Evolutionary conservation across 768 basidiomycete species (phyloP), one percentile per base, ranked within the genome.

Genomic region (Leccinum incarnatum): DNA sequence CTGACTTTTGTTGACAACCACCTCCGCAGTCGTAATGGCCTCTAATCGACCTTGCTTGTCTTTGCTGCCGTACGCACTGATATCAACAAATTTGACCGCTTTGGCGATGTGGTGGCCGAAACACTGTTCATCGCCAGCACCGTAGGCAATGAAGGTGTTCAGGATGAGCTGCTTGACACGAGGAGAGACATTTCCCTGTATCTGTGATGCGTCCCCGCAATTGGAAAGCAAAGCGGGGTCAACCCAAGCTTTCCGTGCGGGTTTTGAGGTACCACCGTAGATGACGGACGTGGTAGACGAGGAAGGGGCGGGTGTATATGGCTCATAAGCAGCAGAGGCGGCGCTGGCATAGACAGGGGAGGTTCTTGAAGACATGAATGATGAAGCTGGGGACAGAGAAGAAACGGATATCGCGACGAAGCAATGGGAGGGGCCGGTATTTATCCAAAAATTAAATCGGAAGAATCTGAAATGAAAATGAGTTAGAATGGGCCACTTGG

Each of bases 121-220:
- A 54, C 78, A 81, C 17, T 84, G 81, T 55, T 79, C 78, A 55
- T 79, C 78, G 14, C 87, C 87, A 19, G 88, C 85, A n/a, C 88
- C 88, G 61, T 89, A 91, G 21, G 81, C 77, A 58, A 81, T 81
- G 69, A 84, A 85, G 0, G 85, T 86, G 71, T 89, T 89, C 62
- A 83, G 77, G 57, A 80, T 83, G 56, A 90, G 78, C 60, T 85
- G 86, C 64, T 89, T 89, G 55, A 87, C 79, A 62, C 78, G 81
- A 63, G 78, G 73, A 1, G 86, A 79, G 5, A 81, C 85, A 63
- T 87, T 88, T 5, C 88, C 88, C n/a, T 74, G 69, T 65, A 88
- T 84, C 29, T 76, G 68, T 21, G 83, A 79, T 32, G 80, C 75
- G 64, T 87, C 82, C 36, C 79, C 81, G 65, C 79, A 77, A 67